These are phyloP conservation scores for Prunus armeniaca DNA, from an alignment of 306 rosid species.

Conservation along the genomic window DNA sequence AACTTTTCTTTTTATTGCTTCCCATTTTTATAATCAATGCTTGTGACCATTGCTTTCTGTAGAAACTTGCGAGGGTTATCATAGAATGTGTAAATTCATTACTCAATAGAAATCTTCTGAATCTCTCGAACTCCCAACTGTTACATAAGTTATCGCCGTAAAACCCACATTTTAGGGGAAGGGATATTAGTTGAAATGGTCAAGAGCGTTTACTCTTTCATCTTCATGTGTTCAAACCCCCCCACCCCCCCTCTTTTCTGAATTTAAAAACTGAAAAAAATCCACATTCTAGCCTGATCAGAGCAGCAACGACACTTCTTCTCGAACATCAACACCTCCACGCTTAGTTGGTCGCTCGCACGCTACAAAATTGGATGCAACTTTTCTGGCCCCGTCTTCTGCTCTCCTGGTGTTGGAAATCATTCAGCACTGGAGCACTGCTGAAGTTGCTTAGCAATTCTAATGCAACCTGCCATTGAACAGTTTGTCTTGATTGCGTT, in stretches of 20 bases:
- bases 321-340: not conserved
- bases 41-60: not conserved
- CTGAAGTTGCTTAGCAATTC: constrained; percentile 66
- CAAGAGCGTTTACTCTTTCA: too few species aligned
- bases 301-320: not conserved
- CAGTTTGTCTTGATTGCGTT: constrained; percentile 93
- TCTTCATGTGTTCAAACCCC: too few species aligned
- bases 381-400: not conserved
- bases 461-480: constrained; percentile 73
- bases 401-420: not conserved
- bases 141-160: not conserved
- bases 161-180: not conserved
- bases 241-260: too few species aligned
- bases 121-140: not conserved
- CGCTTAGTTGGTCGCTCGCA: not conserved
- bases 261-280: too few species aligned
- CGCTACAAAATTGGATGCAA: not conserved
- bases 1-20: not conserved
- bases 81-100: not conserved
- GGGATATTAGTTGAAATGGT: too few species aligned
- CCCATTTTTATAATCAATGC: not conserved
- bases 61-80: not conserved
- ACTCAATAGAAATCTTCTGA: too few species aligned
- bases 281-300: not conserved
- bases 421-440: not conserved